A percentile compares a stretch with the other conserved stretches of the same genome.
phyloP scores from a whole-genome alignment of 2,329 filamentous ascomycete species.

The Exophiala lecanii-corni region DNA sequence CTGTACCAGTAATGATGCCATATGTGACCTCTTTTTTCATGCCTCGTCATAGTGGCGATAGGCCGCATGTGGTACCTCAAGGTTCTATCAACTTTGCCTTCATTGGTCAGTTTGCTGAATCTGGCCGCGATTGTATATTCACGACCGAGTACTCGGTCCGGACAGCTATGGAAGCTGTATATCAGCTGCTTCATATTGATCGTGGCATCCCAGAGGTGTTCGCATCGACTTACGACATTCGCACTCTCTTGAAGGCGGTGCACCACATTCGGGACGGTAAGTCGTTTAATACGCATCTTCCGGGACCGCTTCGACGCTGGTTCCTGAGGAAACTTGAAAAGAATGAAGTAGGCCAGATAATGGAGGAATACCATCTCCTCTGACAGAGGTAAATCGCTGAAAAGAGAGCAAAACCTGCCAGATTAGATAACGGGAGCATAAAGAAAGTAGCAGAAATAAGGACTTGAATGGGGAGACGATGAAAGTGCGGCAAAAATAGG shows the following conservation, averaged over 20 bases:
- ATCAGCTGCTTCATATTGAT: constrained; percentile 24
- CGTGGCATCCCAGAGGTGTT: constrained; percentile 13
- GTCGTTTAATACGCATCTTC: constrained; percentile 6
- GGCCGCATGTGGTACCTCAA: constrained; percentile 37
- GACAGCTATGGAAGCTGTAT: constrained; percentile 36
- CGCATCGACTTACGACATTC: constrained; percentile 12
- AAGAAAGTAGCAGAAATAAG: too few relatives aligned
- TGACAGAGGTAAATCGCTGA: too few relatives aligned
- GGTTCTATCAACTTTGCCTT: constrained; percentile 37
- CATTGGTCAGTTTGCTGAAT: constrained; percentile 42
- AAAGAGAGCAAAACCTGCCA: too few relatives aligned
- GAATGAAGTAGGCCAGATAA: constrained; percentile 12
- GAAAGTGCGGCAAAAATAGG: too few relatives aligned
- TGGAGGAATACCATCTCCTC: constrained; percentile 8
- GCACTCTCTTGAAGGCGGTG: constrained; percentile 8
- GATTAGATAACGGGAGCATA: too few relatives aligned
- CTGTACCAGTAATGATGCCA: constrained; percentile 39
- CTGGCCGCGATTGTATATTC: constrained; percentile 36
- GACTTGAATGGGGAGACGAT: too few relatives aligned
- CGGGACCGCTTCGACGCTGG: constrained; percentile 8
- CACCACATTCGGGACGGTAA: constrained; percentile 9
- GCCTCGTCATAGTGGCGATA: constrained; percentile 33
- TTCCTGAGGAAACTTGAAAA: constrained; percentile 7
- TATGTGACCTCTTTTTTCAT: constrained; percentile 38
- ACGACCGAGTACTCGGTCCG: constrained; percentile 38